Evolutionary conservation across 257 asterid genomes (phyloP).

Genomic region (Solanum etuberosum): DNA sequence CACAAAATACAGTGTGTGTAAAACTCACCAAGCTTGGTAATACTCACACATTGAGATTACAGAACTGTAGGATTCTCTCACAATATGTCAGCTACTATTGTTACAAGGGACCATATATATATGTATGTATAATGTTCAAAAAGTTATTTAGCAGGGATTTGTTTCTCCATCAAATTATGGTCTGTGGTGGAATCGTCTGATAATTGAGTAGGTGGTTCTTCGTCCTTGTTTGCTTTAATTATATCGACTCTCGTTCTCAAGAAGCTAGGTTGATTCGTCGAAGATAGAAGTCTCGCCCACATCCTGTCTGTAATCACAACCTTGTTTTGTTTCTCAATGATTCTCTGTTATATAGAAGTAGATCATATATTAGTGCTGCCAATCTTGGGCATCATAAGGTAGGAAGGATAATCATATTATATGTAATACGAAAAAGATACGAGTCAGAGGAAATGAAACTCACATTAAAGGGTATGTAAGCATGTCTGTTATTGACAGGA

Average conservation of each 20-base stretch:
- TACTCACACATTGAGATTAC: neutral
- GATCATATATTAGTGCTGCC: neutral
- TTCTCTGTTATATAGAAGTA: conserved; percentile 23
- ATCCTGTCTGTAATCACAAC: conserved; percentile 93
- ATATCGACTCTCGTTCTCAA: conserved; percentile 17
- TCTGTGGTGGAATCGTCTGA: conserved; percentile 10
- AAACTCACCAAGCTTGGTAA: neutral
- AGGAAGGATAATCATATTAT: neutral
- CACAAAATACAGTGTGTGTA: neutral
- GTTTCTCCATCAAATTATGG: neutral
- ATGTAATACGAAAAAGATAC: neutral
- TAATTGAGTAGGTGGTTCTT: conserved; percentile 15
- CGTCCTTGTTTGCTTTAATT: conserved; percentile 14
- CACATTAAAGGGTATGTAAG: conserved; percentile 81
- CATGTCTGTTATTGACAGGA: conserved; percentile 54
- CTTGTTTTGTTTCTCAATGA: conserved; percentile 53
- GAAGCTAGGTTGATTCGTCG: conserved; percentile 94
- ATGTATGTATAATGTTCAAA: neutral
- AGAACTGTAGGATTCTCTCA: neutral
- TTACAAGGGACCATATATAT: neutral
- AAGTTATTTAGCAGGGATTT: neutral
- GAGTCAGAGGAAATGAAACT: conserved; percentile 10
- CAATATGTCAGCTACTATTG: neutral
- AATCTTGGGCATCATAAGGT: neutral
- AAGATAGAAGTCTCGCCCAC: conserved; percentile 94